Evolutionary conservation across 495 filamentous ascomycete genomes (phyloP).

Genomic region (Neurospora intermedia): DNA sequence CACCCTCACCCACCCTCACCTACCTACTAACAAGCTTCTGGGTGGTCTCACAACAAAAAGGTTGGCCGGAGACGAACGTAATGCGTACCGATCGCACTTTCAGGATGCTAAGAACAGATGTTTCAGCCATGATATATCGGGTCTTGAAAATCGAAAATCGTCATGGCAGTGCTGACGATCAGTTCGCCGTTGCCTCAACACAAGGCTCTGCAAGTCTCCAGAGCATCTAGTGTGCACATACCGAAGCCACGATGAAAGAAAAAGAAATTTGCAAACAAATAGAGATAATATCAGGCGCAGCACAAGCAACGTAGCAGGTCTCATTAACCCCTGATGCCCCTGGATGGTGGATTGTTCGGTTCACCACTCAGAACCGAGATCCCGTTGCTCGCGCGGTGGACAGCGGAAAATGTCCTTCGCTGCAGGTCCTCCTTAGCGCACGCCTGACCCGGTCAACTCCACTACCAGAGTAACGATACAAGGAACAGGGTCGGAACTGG

Average conservation of each 20-base stretch:
- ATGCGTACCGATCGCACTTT: neutral
- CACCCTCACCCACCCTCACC: neutral
- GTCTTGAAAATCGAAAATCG: neutral
- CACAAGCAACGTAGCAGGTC: neutral
- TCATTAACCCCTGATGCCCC: neutral
- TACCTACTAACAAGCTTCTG: neutral
- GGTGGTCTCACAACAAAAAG: neutral
- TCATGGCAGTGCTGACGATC: neutral
- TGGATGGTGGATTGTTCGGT: neutral
- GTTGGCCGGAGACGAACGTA: neutral
- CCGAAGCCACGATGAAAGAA: neutral
- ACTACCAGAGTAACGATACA: constrained; percentile 13
- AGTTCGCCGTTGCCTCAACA: neutral
- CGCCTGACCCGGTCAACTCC: constrained; percentile 13
- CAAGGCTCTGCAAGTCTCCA: neutral
- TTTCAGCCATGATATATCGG: neutral
- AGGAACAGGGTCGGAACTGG: constrained; percentile 14
- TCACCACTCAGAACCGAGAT: neutral
- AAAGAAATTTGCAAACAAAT: neutral
- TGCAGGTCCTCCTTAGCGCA: constrained; percentile 10
- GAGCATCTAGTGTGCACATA: neutral
- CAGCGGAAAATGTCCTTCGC: constrained; percentile 9
- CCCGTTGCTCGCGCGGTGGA: neutral
- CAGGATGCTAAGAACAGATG: neutral
- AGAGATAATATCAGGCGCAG: neutral